Evolutionary conservation across 805 yeast genomes (phyloP).

Genomic region (Barnettozyma salicaria): DNA sequence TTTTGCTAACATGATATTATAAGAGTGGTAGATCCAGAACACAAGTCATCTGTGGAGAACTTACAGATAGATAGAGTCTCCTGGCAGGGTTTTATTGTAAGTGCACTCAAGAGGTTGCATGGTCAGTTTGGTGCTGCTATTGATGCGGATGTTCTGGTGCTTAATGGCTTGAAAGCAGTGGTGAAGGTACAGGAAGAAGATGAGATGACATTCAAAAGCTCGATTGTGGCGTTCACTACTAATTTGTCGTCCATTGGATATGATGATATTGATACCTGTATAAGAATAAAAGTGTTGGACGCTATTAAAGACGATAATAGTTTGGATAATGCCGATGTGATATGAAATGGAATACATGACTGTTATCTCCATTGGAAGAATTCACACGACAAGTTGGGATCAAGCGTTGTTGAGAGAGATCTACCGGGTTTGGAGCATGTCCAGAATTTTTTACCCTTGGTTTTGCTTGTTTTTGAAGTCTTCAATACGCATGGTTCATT

Average conservation of each 20-base stretch:
- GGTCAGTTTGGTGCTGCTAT: conserved; percentile 38
- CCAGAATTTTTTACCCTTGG: conserved; percentile 51
- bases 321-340: conserved; percentile 2
- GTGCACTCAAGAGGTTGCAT: conserved; percentile 32
- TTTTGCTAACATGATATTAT: too few relatives aligned
- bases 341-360: not conserved
- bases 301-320: not conserved
- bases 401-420: too few relatives aligned
- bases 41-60: not conserved
- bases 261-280: conserved; percentile 22
- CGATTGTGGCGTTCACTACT: conserved; percentile 30
- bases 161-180: conserved; percentile 22
- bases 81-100: conserved; percentile 34
- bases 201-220: conserved; percentile 24
- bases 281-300: conserved; percentile 8
- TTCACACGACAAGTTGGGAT: conserved; percentile 39
- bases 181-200: conserved; percentile 28
- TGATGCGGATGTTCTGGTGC: conserved; percentile 28
- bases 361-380: conserved; percentile 45
- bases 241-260: conserved; percentile 24
- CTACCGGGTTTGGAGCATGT: conserved; percentile 43
- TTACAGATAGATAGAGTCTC: conserved; percentile 29
- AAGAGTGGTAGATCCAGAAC: conserved; percentile 6
- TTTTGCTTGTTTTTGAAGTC: conserved; percentile 38
- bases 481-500: conserved; percentile 39